Conservation (phyloP, 768 basidiomycete species). For the Amylocystis lapponica region DNA sequence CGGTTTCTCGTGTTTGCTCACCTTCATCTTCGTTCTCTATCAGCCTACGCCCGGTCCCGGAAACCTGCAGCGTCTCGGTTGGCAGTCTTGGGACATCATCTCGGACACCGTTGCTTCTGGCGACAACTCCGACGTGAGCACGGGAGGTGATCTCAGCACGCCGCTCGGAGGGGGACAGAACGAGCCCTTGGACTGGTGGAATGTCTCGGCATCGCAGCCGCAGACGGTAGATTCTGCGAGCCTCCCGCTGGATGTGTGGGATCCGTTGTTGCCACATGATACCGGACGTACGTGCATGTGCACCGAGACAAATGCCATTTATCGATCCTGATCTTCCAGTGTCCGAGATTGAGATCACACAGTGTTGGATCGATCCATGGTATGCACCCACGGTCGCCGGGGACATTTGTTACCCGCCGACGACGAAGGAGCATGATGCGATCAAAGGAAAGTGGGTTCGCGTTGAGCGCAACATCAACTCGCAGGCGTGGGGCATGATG, state of each 20-base stretch:
- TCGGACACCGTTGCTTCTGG: slow-evolving; percentile 20
- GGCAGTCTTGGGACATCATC: slow-evolving; percentile 84
- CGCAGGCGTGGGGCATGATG: slow-evolving; percentile 49
- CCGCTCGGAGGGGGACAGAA: slow-evolving; percentile 4
- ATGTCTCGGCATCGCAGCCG: slow-evolving; percentile 32
- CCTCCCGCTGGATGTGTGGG: slow-evolving; percentile 77
- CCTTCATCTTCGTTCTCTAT: slow-evolving; percentile 75
- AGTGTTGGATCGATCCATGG: slow-evolving; percentile 61
- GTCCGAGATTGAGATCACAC: slow-evolving; percentile 70
- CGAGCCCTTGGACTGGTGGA: slow-evolving; percentile 63
- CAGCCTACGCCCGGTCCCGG: slow-evolving; percentile 75
- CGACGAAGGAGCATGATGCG: slow-evolving; percentile 68
- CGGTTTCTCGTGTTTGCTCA: slow-evolving; percentile 66
- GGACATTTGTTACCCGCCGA: slow-evolving; percentile 61
- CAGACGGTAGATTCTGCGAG: slow-evolving; percentile 51
- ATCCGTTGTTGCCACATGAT: slow-evolving; percentile 67
- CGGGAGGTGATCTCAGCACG: slow-evolving; percentile 11
- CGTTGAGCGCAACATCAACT: slow-evolving; percentile 76
- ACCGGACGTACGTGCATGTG: slow-evolving; percentile 56
- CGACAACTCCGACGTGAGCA: slow-evolving; percentile 12
- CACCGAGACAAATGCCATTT: background rate
- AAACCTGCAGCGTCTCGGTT: slow-evolving; percentile 65
- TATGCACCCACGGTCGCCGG: slow-evolving; percentile 29
- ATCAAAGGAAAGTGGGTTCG: slow-evolving; percentile 87
- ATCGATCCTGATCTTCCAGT: slow-evolving; percentile 36